Conservation (phyloP, 345 rosid species). For the Jatropha curcas region DNA sequence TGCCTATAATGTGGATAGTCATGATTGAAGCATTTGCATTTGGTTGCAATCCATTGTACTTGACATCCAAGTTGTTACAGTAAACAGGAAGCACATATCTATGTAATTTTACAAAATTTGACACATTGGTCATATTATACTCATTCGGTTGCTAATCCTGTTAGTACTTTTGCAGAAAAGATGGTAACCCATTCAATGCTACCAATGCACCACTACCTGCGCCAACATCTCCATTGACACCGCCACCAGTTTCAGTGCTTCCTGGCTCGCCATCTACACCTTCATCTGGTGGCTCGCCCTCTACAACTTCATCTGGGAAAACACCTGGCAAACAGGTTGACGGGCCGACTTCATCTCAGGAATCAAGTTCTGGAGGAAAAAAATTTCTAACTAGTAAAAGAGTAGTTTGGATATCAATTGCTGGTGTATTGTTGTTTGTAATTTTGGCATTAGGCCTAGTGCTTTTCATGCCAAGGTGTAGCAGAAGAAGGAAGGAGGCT, state of each 20-base stretch:
- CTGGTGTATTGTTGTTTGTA: slow-evolving; percentile 52
- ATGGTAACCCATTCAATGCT: slow-evolving; percentile 76
- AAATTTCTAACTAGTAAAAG: slow-evolving; percentile 50
- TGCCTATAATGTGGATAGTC: background rate
- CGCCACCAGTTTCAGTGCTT: slow-evolving; percentile 38
- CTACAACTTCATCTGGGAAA: slow-evolving; percentile 34
- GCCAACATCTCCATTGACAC: slow-evolving; percentile 42
- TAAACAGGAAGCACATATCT: background rate
- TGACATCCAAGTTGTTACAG: slow-evolving; percentile 1
- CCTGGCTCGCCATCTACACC: slow-evolving; percentile 27
- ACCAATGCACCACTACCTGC: slow-evolving; percentile 55
- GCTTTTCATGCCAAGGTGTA: slow-evolving; percentile 57
- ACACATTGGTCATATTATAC: background rate
- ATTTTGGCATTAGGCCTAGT: slow-evolving; percentile 52
- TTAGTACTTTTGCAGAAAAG: slow-evolving; percentile 54
- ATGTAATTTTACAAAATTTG: slow-evolving; percentile 1
- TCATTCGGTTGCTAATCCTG: slow-evolving; percentile 18
- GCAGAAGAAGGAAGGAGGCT: slow-evolving; percentile 50
- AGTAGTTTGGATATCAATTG: slow-evolving; percentile 77
- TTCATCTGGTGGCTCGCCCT: slow-evolving; percentile 24
- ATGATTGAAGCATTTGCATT: slow-evolving; percentile 6
- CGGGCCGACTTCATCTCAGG: slow-evolving; percentile 57
- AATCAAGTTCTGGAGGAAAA: slow-evolving; percentile 44
- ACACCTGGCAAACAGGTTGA: slow-evolving; percentile 54
- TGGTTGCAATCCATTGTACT: background rate